These are phyloP conservation scores for Leptomonas pyrrhocoris DNA, from an alignment of 208 protist genomes.

Conservation along the genomic window DNA sequence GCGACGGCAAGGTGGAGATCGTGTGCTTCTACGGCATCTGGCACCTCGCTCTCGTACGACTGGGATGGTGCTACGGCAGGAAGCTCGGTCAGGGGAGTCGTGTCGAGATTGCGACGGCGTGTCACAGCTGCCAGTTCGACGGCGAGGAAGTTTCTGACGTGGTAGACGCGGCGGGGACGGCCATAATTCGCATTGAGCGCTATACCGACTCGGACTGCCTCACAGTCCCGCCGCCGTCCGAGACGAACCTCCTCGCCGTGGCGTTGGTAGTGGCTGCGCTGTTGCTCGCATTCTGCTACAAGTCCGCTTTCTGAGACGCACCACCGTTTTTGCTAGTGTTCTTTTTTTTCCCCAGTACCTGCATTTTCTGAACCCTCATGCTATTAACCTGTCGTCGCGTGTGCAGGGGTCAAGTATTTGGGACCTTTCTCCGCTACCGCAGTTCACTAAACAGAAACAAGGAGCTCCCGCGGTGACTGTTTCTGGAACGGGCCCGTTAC, in stretches of 20 bases:
- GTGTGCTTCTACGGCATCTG: conserved; percentile 54
- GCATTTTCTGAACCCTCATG: no score
- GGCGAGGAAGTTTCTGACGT: conserved; percentile 39
- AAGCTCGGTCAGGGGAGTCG: conserved; percentile 55
- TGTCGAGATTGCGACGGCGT: conserved; percentile 32
- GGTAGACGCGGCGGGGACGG: not conserved
- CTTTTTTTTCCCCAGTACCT: no score
- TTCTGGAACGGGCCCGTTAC: not conserved
- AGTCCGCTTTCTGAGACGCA: not conserved
- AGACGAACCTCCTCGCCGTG: conserved; percentile 10
- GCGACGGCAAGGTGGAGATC: conserved; percentile 54
- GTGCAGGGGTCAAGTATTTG: no score
- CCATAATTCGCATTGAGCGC: conserved; percentile 10
- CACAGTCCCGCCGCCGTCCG: conserved; percentile 7
- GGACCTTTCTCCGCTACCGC: no score
- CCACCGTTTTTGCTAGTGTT: not conserved
- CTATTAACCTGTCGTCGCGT: no score
- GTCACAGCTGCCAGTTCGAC: conserved; percentile 52
- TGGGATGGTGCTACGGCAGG: conserved; percentile 47
- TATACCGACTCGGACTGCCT: conserved; percentile 21
- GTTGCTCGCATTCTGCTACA: conserved; percentile 2
- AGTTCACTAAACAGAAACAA: not conserved
- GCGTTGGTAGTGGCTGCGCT: not conserved
- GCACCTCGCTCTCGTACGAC: conserved; percentile 53
- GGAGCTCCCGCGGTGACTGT: not conserved